phyloP scores from a whole-genome alignment of 2,329 filamentous ascomycete genomes.

The Proliferodiscus dingleyae region DNA sequence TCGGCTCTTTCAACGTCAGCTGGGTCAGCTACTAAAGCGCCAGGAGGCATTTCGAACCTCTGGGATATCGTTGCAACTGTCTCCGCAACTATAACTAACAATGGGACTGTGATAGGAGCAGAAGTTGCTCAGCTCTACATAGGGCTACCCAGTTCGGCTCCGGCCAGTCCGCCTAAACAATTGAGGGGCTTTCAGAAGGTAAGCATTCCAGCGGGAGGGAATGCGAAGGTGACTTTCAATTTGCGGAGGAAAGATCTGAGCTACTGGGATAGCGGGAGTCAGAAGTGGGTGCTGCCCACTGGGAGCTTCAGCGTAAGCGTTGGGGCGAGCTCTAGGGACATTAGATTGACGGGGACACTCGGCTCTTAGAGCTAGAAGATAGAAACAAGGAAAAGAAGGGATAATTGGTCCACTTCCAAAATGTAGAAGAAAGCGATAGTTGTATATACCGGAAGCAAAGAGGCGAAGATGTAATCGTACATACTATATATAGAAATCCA shows the following conservation, averaged over 20 bases:
- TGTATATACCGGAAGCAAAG: no score
- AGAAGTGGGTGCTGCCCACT: conserved; percentile 65
- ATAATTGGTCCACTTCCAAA: no score
- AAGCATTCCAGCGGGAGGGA: conserved; percentile 62
- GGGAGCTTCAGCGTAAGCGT: conserved; percentile 19
- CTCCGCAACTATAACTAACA: conserved; percentile 47
- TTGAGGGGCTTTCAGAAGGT: conserved; percentile 66
- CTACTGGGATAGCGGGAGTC: conserved; percentile 71
- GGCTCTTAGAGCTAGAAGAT: no score
- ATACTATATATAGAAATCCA: no score
- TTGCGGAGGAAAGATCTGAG: conserved; percentile 76
- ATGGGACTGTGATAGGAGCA: conserved; percentile 35
- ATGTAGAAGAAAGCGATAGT: no score
- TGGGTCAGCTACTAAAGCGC: not conserved
- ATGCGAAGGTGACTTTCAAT: conserved; percentile 57
- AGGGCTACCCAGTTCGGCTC: conserved; percentile 30
- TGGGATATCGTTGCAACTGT: conserved; percentile 49
- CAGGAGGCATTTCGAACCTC: conserved; percentile 48
- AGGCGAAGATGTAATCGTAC: no score
- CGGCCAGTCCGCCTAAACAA: conserved; percentile 54
- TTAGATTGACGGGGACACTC: conserved; percentile 9
- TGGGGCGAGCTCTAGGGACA: conserved; percentile 20
- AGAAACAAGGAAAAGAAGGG: no score
- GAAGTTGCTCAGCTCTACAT: conserved; percentile 32
- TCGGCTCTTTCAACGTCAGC: conserved; percentile 7